Conservation (phyloP, 1,139 yeast genomes). For the Scheffersomyces lignicola region DNA sequence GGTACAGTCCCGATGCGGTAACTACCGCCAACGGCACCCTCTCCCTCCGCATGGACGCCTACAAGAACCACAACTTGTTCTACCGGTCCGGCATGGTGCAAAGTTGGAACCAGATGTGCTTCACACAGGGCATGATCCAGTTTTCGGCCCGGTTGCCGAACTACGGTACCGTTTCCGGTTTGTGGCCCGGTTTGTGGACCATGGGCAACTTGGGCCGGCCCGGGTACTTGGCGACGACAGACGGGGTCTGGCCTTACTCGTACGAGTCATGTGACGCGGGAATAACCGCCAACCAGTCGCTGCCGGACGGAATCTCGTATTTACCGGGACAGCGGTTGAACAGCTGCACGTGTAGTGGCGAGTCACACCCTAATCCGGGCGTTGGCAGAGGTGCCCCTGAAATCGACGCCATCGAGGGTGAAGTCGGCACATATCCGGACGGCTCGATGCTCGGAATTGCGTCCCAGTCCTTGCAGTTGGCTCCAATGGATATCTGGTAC, state of each 20-base stretch:
- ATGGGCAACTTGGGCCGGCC: conserved; percentile 87
- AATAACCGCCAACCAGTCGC: conserved; percentile 82
- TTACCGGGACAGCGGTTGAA: conserved; percentile 76
- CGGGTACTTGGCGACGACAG: conserved; percentile 75
- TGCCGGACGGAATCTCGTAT: conserved; percentile 77
- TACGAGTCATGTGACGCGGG: conserved; percentile 84
- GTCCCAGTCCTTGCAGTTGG: conserved; percentile 80
- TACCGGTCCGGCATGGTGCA: conserved; percentile 87
- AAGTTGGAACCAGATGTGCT: conserved; percentile 81
- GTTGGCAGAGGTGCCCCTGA: conserved; percentile 89
- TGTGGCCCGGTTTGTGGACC: conserved; percentile 94
- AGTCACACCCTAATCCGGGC: conserved; percentile 80
- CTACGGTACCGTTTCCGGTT: conserved; percentile 67
- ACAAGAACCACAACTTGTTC: conserved; percentile 64
- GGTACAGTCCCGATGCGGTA: conserved; percentile 86
- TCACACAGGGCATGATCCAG: conserved; percentile 73
- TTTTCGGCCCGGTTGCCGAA: conserved; percentile 75
- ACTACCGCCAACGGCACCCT: conserved; percentile 70
- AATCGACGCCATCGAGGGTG: conserved; percentile 82
- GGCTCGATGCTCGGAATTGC: conserved; percentile 53
- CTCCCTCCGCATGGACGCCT: conserved; percentile 68
- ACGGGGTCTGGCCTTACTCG: conserved; percentile 91
- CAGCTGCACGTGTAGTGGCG: conserved; percentile 71
- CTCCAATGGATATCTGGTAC: conserved; percentile 88
- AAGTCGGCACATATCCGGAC: conserved; percentile 42